Evolutionary conservation across 1,139 yeast genomes (phyloP).

Genomic region (Yamadazyma membranifaciens): DNA sequence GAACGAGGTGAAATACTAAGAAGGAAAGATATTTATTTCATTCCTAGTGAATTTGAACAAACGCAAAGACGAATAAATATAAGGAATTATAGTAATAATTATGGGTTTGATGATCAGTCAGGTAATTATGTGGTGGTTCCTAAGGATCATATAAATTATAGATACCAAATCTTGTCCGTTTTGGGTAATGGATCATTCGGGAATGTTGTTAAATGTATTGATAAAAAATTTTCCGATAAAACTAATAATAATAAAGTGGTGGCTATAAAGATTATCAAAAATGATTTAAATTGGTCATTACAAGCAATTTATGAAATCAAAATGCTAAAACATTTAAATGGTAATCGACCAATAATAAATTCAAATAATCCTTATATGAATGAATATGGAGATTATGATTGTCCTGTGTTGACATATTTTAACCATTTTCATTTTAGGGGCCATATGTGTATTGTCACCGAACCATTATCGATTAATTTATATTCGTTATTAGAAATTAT

Average conservation of each 20-base stretch:
- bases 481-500: conserved; percentile 64
- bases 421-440: conserved; percentile 80
- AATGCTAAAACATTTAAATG: conserved; percentile 50
- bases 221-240: conserved; percentile 51
- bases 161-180: conserved; percentile 59
- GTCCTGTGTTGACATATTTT: conserved; percentile 52
- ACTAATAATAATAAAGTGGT: conserved; percentile 33
- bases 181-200: conserved; percentile 89
- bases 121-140: conserved; percentile 59
- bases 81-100: conserved; percentile 46
- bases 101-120: conserved; percentile 70
- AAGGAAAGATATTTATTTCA: conserved; percentile 40
- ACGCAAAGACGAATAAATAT: conserved; percentile 34
- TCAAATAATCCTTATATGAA: conserved; percentile 15
- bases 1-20: conserved; percentile 54
- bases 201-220: conserved; percentile 67
- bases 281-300: conserved; percentile 69
- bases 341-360: conserved; percentile 12
- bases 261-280: conserved; percentile 77
- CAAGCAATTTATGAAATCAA: conserved; percentile 82
- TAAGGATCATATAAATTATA: conserved; percentile 74
- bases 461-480: conserved; percentile 64
- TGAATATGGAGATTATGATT: conserved; percentile 16
- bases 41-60: conserved; percentile 21
- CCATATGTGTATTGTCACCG: conserved; percentile 81